These are phyloP conservation scores for Lichtheimia hyalospora DNA, from an alignment of 371 early-diverging fungal genomes.

Conservation along the genomic window DNA sequence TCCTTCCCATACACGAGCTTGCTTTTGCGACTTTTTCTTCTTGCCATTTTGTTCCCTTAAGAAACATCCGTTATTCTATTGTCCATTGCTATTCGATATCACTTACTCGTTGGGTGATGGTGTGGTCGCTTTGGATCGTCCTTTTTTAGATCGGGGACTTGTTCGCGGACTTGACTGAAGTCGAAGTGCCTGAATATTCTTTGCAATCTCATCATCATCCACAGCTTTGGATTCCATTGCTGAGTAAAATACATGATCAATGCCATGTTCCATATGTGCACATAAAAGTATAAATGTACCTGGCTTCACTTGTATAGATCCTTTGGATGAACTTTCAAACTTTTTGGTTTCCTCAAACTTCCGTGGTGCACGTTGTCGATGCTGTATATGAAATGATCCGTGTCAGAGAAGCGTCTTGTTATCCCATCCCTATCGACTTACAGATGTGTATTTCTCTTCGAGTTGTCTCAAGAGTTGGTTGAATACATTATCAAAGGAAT, in stretches of 20 bases:
- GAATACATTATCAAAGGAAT: slow-evolving; percentile 41
- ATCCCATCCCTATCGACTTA: not conserved
- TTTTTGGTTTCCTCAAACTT: slow-evolving; percentile 85
- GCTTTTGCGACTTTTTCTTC: slow-evolving; percentile 54
- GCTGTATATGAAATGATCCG: slow-evolving; percentile 14
- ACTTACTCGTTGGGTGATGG: slow-evolving; percentile 28
- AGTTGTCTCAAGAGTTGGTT: slow-evolving; percentile 35
- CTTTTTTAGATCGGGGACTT: slow-evolving; percentile 26
- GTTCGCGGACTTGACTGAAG: slow-evolving; percentile 38
- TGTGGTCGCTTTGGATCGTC: slow-evolving; percentile 29
- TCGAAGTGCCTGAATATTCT: slow-evolving; percentile 54
- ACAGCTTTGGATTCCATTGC: slow-evolving; percentile 16
- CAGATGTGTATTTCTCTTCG: slow-evolving; percentile 42
- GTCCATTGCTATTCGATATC: not conserved
- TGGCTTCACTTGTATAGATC: not conserved
- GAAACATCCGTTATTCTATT: not conserved
- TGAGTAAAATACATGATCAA: no score
- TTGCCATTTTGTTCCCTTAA: slow-evolving; percentile 17
- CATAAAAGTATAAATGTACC: not conserved
- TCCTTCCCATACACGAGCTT: slow-evolving; percentile 67
- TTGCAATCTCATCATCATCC: slow-evolving; percentile 66
- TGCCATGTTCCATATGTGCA: no score
- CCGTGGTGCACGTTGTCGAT: slow-evolving; percentile 62
- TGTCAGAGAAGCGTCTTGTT: not conserved
- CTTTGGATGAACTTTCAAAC: slow-evolving; percentile 74